phyloP scores from a whole-genome alignment of 2,329 filamentous ascomycete species.

The Metarhizium brunneum region DNA sequence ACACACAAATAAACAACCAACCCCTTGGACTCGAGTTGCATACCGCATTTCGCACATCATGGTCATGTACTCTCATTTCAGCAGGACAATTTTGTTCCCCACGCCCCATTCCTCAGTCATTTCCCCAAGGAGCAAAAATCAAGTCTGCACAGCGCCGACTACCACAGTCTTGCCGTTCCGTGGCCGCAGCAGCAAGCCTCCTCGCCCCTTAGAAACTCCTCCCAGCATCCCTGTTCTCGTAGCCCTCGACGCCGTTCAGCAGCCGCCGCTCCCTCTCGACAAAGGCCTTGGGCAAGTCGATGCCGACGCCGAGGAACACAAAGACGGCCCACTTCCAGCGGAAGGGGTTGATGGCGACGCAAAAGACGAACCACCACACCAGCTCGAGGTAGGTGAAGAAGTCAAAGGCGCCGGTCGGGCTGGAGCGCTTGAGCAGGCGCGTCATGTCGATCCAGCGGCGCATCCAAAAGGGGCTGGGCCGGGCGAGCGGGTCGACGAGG shows the following conservation, averaged over 20 bases:
- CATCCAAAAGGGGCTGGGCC: conserved; percentile 67
- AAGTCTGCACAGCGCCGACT: no score
- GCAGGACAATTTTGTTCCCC: no score
- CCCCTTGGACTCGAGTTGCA: no score
- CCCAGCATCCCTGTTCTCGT: conserved; percentile 11
- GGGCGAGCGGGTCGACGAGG: conserved; percentile 65
- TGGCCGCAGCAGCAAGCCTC: no score
- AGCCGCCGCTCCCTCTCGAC: conserved; percentile 57
- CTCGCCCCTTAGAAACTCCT: conserved; percentile 9
- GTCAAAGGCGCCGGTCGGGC: conserved; percentile 70
- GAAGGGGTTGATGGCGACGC: conserved; percentile 72
- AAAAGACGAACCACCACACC: conserved; percentile 78
- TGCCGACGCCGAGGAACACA: conserved; percentile 68
- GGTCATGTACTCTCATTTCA: no score
- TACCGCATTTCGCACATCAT: no score
- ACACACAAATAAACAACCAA: no score
- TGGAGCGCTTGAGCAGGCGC: conserved; percentile 55
- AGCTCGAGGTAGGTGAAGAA: conserved; percentile 86
- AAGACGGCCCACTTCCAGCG: conserved; percentile 85
- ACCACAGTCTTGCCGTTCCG: background rate
- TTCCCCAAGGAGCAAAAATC: no score
- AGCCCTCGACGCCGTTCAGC: conserved; percentile 39
- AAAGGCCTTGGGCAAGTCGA: conserved; percentile 54
- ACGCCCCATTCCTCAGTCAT: no score
- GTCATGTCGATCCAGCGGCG: conserved; percentile 83